These are phyloP conservation scores for Volutella citrinella DNA, from an alignment of 2,329 filamentous ascomycete genomes.

Conservation along the genomic window DNA sequence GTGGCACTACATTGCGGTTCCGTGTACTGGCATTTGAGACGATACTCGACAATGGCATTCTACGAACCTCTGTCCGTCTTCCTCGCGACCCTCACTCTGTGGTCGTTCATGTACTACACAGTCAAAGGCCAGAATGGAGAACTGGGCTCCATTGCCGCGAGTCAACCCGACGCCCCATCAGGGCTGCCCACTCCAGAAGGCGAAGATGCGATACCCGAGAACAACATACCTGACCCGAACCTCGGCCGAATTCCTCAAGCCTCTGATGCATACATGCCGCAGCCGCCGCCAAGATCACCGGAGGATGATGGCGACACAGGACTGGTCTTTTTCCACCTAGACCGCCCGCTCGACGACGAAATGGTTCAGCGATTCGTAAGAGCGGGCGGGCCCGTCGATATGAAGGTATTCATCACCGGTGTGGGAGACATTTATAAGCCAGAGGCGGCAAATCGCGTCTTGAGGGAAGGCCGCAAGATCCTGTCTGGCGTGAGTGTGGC, in stretches of 20 bases:
- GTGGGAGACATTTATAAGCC: constrained; percentile 45
- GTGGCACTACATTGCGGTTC: constrained; percentile 42
- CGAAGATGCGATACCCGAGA: constrained; percentile 3
- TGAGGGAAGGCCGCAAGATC: constrained; percentile 19
- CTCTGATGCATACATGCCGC: too few relatives aligned
- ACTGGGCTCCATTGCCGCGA: constrained; percentile 8
- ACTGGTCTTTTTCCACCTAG: constrained; percentile 47
- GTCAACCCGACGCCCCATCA: too few relatives aligned
- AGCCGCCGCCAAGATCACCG: too few relatives aligned
- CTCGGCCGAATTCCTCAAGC: constrained; percentile 1
- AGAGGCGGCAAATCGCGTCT: constrained; percentile 15
- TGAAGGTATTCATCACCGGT: constrained; percentile 49
- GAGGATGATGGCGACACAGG: too few relatives aligned
- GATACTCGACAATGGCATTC: constrained; percentile 39
- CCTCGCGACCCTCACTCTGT: constrained; percentile 36
- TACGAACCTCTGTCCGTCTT: constrained; percentile 37
- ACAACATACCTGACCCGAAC: background rate
- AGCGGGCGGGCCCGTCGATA: constrained; percentile 36
- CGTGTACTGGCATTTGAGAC: constrained; percentile 43
- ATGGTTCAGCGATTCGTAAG: constrained; percentile 55
- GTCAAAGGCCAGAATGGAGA: background rate
- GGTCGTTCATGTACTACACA: constrained; percentile 34
- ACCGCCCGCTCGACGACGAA: constrained; percentile 56
- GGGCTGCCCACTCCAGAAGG: too few relatives aligned
- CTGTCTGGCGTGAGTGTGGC: constrained; percentile 12